Evolutionary conservation across 202 grass and related monocot species (phyloP).

Genomic region (Hordeum pubiflorum): DNA sequence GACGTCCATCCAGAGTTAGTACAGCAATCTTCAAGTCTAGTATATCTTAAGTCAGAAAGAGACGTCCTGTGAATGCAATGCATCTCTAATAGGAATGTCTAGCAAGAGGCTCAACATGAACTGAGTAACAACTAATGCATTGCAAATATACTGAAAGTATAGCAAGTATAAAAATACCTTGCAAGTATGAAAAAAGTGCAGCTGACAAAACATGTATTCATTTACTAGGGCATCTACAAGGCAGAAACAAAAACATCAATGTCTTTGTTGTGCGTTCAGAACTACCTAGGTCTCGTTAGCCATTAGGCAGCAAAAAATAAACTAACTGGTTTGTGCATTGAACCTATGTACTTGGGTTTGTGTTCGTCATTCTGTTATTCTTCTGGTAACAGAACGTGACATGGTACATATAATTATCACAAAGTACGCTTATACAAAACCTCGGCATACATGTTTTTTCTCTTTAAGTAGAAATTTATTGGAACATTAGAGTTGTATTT

Average conservation of each 20-base stretch:
- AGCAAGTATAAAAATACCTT: not conserved
- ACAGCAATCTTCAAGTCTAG: not conserved
- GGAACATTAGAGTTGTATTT: not conserved
- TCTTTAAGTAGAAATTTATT: not conserved
- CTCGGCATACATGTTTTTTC: not conserved
- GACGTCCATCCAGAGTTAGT: not conserved
- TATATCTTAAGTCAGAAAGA: not conserved
- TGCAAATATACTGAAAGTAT: slow-evolving; percentile 9
- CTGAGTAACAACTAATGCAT: not conserved
- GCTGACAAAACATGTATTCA: not conserved
- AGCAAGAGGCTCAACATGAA: slow-evolving; percentile 10
- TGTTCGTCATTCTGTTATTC: not conserved
- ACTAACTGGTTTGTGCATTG: not conserved
- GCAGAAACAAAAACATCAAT: slow-evolving; percentile 1
- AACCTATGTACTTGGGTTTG: not conserved
- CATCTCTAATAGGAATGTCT: not conserved
- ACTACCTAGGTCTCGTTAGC: not conserved
- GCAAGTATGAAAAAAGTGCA: not conserved
- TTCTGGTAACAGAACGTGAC: not conserved
- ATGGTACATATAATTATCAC: too few relatives aligned
- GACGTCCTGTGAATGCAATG: not conserved
- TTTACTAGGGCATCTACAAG: slow-evolving; percentile 12
- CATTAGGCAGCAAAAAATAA: not conserved
- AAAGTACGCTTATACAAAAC: too few relatives aligned
- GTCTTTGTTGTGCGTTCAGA: not conserved